phyloP scores from a whole-genome alignment of 805 yeast genomes.

The Starmerella floris region DNA sequence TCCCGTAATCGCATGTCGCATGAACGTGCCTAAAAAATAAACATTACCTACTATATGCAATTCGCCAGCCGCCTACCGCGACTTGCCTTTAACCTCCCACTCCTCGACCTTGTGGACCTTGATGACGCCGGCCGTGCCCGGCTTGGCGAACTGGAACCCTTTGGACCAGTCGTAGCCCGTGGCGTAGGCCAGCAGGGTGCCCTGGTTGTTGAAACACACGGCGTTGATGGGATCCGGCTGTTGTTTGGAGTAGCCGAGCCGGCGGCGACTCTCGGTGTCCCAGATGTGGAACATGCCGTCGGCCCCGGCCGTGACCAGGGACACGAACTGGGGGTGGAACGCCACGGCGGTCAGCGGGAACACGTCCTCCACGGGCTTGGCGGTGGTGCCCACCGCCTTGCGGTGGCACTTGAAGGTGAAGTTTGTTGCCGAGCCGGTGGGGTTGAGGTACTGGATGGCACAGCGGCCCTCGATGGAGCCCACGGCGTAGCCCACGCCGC shows the following conservation, averaged over 20 bases:
- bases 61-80: background rate
- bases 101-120: slow-evolving; percentile 77
- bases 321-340: slow-evolving; percentile 83
- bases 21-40: too few relatives aligned
- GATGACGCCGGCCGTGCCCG: slow-evolving; percentile 59
- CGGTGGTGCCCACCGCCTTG: slow-evolving; percentile 40
- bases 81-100: slow-evolving; percentile 52
- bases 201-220: slow-evolving; percentile 68
- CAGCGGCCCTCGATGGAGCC: slow-evolving; percentile 94
- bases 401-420: slow-evolving; percentile 94
- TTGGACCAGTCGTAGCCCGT: slow-evolving; percentile 91
- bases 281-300: slow-evolving; percentile 91
- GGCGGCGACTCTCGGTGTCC: slow-evolving; percentile 86
- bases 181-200: slow-evolving; percentile 80
- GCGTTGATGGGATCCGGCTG: slow-evolving; percentile 49
- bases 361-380: slow-evolving; percentile 47
- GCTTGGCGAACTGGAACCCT: slow-evolving; percentile 57
- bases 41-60: too few relatives aligned
- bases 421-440: slow-evolving; percentile 42
- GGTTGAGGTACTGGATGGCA: slow-evolving; percentile 85
- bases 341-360: slow-evolving; percentile 68
- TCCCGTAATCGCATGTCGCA: too few relatives aligned
- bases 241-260: slow-evolving; percentile 64
- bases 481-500: slow-evolving; percentile 82
- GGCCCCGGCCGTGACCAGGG: slow-evolving; percentile 85